These are phyloP conservation scores for Russula virescens DNA, from an alignment of 768 basidiomycete genomes.

Conservation along the genomic window DNA sequence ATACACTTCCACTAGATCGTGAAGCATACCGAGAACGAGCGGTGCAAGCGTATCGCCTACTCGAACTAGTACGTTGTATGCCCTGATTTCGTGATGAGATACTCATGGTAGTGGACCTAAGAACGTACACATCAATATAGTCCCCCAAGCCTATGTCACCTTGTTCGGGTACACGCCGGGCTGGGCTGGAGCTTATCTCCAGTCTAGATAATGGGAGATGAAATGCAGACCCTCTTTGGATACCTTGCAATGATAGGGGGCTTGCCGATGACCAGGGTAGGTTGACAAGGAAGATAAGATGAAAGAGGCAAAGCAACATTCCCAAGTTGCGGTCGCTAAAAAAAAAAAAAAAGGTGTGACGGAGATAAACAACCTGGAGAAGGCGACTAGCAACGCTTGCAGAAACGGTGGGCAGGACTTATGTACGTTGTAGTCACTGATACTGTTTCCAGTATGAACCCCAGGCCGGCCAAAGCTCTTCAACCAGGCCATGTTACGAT, in stretches of 20 bases:
- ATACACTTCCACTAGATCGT: background rate
- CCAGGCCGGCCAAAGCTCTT: too few species aligned
- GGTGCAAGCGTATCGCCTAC: slow-evolving; percentile 49
- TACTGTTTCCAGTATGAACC: too few species aligned
- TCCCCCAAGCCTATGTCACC: slow-evolving; percentile 52
- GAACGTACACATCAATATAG: slow-evolving; percentile 53
- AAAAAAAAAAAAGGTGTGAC: background rate
- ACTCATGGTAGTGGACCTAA: background rate
- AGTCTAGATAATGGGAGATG: slow-evolving; percentile 17
- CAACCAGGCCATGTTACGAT: too few species aligned
- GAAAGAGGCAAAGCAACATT: slow-evolving; percentile 1
- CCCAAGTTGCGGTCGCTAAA: background rate
- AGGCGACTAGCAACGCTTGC: background rate
- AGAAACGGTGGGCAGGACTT: background rate
- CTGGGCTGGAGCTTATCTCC: background rate
- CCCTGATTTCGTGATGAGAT: slow-evolving; percentile 34
- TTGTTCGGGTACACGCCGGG: background rate
- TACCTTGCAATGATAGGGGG: background rate
- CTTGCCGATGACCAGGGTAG: slow-evolving; percentile 1
- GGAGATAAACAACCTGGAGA: background rate
- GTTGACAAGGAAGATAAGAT: background rate
- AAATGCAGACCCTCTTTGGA: background rate
- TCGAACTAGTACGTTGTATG: slow-evolving; percentile 56
- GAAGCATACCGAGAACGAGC: slow-evolving; percentile 51
- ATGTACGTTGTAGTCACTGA: too few species aligned